Evolutionary conservation across 345 rosid genomes (phyloP), one percentile per base, ranked within the genome.

Genomic region (Linum tenue): DNA sequence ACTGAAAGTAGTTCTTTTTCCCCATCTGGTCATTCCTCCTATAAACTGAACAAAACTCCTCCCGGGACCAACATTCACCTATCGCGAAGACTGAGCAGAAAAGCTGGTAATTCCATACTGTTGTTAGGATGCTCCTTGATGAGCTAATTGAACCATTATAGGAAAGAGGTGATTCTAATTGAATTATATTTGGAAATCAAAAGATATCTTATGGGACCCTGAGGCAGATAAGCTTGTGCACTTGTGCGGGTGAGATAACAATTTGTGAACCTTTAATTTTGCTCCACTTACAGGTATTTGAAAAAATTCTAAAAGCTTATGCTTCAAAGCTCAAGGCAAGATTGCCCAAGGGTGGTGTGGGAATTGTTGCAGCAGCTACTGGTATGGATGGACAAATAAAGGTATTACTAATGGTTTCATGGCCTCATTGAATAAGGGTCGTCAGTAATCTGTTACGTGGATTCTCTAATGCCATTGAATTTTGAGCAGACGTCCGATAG

Each of bases 311-410:
- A 10, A 90, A 88, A 82, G 96, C 95, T 17, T 94, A 94, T 70
- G 97, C 92, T 39, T 70, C 88, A 65, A 94, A 85, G 90, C 92
- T 94, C 61, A 84, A 79, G 82, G 78, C 75, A 50, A 94, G 85
- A 78, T 85, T 94, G 66, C 99, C 99, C 14, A 94, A 87, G 78
- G 89, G 97, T 64, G 99, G 99, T 63, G 72, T 84, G 7, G 99
- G 99, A 63, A 83, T 94, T 66, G 99, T 94, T 75, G 99, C 99
- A 36, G 96, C 99, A 61, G 99, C 99, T 59, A 94, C 99, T 7
- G 97, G 99, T 66, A 86, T 86, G 85, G 99, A 94, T 66, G 89
- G 95, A 59, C 97, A 85, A 74, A 94, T 94, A 83, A 94, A 88
- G 95, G 99, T 94, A 69, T 59, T 61, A 37, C 41, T 38, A 35